Evolutionary conservation across 2,329 filamentous ascomycete genomes (phyloP), one percentile per base, ranked within the genome.

Genomic region (Dactylellina haptotyla): DNA sequence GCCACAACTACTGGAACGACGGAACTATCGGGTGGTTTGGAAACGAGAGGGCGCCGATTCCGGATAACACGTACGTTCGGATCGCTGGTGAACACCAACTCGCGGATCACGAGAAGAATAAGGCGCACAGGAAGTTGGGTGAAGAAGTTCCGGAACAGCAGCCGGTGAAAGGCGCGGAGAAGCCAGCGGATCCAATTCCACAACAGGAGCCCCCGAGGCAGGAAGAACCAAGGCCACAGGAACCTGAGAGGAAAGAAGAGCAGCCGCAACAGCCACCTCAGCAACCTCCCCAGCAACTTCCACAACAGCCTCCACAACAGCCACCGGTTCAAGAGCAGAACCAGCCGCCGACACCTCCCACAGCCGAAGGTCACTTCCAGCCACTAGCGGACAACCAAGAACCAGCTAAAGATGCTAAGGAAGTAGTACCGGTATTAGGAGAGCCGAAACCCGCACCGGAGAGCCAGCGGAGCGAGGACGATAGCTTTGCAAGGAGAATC

Each of bases 1-100:
- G 56, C 1, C 54, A 65, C 41, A 34, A 72, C 32, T 72, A 65
- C 18, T 72, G 67, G 67, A 72, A 61, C 10, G 67, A 72, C 20
- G 67, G 67, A 20, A 72, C 67, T 4, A 39, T 59, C 28, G 67
- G 67, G 10, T 72, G 67, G 67, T 72, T 54, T 45, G 59, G 59
- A 10, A 56, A 53, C 23, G 30, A 28, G 37, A 32, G 54, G 39
- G 48, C 25, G n/a, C 67, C 67, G 8, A 39, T 57, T 12, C 51
- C 67, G 3, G 67, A 72, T 59, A 59, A 72, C 23, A 50, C 26
- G 14, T 72, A 59, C n/a, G 51, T 59, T 14, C 26, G 53, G 46
- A n/a, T 46, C 57, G 18, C 64, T 4, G 41, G 20, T 10, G 50
- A 54, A 28, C 43, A 53, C 20, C 46, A 56, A 23, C 48, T 56